A percentile compares a stretch with the other conserved stretches of the same genome.
phyloP scores from a whole-genome alignment of 345 rosid genomes.

The Conringia planisiliqua region DNA sequence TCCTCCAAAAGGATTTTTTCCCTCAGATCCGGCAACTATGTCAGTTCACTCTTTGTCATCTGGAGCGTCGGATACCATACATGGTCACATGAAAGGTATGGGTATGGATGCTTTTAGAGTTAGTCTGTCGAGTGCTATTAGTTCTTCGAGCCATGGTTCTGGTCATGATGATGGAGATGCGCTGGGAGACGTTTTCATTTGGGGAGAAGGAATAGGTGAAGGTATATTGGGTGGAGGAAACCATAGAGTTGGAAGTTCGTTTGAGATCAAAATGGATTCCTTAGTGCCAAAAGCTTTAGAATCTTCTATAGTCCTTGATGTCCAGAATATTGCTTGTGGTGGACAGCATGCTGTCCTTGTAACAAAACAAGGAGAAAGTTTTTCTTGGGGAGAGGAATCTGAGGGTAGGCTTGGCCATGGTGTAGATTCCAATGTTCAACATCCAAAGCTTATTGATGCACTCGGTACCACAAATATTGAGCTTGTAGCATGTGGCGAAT shows the following conservation, averaged over 20 bases:
- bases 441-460: conserved; percentile 57
- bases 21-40: conserved; percentile 69
- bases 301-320: conserved; percentile 46
- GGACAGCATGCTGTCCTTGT: conserved; percentile 49
- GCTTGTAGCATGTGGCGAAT: conserved; percentile 68
- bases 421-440: conserved; percentile 52
- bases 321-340: conserved; percentile 52
- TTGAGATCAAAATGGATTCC: conserved; percentile 40
- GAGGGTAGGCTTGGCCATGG: conserved; percentile 79
- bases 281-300: conserved; percentile 50
- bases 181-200: conserved; percentile 49
- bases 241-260: conserved; percentile 31
- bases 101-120: conserved; percentile 86
- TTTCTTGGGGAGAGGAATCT: conserved; percentile 58
- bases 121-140: conserved; percentile 83
- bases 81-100: conserved; percentile 76
- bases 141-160: conserved; percentile 53
- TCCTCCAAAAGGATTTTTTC: conserved; percentile 81
- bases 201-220: conserved; percentile 56
- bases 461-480: conserved; percentile 45
- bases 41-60: conserved; percentile 93
- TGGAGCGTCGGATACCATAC: conserved; percentile 82
- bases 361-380: conserved; percentile 51
- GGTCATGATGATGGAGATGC: conserved; percentile 48
- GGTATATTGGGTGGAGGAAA: conserved; percentile 41